phyloP scores from a whole-genome alignment of 202 grass and related monocot species.

The Cymbopogon flexuosus region DNA sequence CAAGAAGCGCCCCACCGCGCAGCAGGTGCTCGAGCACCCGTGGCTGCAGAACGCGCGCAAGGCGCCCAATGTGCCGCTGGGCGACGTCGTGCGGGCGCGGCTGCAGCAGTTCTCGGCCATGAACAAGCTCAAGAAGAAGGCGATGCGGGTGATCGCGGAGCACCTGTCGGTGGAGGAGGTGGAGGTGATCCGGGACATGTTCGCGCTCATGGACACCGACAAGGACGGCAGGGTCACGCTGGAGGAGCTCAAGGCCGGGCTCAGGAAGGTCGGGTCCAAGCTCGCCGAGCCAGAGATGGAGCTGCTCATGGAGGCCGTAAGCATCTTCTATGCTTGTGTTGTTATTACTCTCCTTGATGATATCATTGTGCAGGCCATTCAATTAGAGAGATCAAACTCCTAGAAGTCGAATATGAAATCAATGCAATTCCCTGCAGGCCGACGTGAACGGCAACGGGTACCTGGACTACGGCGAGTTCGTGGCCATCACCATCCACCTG shows the following conservation, averaged over 20 bases:
- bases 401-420: too few relatives aligned
- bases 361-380: too few relatives aligned
- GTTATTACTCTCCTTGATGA: too few relatives aligned
- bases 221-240: conserved; percentile 69
- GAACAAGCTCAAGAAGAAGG: conserved; percentile 98
- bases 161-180: conserved; percentile 91
- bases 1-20: conserved; percentile 47
- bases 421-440: too few relatives aligned
- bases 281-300: conserved; percentile 85
- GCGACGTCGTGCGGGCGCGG: conserved; percentile 71
- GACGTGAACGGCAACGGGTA: conserved; percentile 89
- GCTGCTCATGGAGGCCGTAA: conserved; percentile 94
- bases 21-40: conserved; percentile 70
- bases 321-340: neutral
- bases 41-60: conserved; percentile 77
- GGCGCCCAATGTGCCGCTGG: conserved; percentile 67
- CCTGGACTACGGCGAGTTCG: conserved; percentile 95
- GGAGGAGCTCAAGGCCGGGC: conserved; percentile 71
- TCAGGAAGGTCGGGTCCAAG: conserved; percentile 75
- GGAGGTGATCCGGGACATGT: conserved; percentile 86
- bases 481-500: conserved; percentile 87
- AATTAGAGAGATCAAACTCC: too few relatives aligned
- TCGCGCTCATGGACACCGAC: conserved; percentile 81
- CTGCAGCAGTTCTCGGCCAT: conserved; percentile 91
- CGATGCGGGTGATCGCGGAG: conserved; percentile 87